These are phyloP conservation scores for Haberlea rhodopensis DNA, from an alignment of 257 asterid genomes.

Conservation along the genomic window DNA sequence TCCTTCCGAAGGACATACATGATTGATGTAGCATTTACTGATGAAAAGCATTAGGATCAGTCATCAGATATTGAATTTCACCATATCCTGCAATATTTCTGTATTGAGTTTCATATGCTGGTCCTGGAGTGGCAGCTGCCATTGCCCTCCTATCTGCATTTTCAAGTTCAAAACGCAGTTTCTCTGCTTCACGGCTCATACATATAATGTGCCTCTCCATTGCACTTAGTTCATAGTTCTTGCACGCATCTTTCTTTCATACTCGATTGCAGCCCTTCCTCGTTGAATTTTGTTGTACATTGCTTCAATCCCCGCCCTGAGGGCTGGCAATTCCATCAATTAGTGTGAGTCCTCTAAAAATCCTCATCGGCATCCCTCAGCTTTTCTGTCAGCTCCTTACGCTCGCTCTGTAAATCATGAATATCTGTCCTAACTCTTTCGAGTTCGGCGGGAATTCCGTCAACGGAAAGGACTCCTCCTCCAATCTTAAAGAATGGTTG, in stretches of 20 bases:
- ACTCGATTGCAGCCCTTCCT: conserved; percentile 88
- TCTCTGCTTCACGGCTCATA: conserved; percentile 60
- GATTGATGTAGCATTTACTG: conserved; percentile 25
- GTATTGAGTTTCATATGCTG: conserved; percentile 39
- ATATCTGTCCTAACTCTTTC: conserved; percentile 50
- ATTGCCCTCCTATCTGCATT: conserved; percentile 58
- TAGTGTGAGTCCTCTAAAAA: conserved; percentile 33
- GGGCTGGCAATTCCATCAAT: conserved; percentile 38
- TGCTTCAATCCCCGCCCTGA: conserved; percentile 51
- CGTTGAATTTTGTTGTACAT: conserved; percentile 53
- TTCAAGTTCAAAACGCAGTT: conserved; percentile 59
- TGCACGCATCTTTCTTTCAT: conserved; percentile 61
- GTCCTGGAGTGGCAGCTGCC: conserved; percentile 42
- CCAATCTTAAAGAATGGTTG: conserved; percentile 52
- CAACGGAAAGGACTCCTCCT: conserved; percentile 54
- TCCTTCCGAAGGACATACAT: background rate
- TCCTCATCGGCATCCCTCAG: conserved; percentile 48
- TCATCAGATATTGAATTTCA: conserved; percentile 32
- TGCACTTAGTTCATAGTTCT: conserved; percentile 46
- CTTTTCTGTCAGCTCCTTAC: conserved; percentile 42
- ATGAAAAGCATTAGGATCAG: conserved; percentile 37
- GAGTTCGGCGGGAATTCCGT: conserved; percentile 40
- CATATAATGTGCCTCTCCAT: conserved; percentile 69
- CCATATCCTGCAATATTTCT: conserved; percentile 43
- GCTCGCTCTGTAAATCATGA: conserved; percentile 44